These are phyloP conservation scores for Pythium apleroticum DNA, from an alignment of 352 stramenopile species.

Conservation along the genomic window DNA sequence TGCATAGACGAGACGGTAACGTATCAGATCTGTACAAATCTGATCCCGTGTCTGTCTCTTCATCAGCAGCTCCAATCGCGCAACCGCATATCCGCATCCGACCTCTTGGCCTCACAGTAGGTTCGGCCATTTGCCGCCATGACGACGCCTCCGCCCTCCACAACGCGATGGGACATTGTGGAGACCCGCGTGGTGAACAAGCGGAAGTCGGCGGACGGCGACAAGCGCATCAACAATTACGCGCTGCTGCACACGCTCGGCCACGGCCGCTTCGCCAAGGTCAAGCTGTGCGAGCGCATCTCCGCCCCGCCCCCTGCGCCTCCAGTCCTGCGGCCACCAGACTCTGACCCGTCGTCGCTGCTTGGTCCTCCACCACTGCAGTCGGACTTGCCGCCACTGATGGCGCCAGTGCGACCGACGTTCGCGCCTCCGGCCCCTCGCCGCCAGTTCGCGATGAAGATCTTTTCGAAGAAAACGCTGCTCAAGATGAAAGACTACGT, in stretches of 20 bases:
- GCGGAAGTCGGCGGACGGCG: constrained; percentile 44
- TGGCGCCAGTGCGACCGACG: constrained; percentile 8
- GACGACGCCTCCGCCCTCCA: constrained; percentile 10
- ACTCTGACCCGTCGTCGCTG: neutral
- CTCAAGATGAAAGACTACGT: constrained; percentile 81
- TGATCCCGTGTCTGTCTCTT: constrained; percentile 3
- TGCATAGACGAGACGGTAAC: neutral
- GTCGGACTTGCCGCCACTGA: constrained; percentile 6
- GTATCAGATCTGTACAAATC: neutral
- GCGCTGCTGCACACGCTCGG: constrained; percentile 63
- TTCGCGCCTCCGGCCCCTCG: constrained; percentile 20
- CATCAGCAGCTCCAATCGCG: constrained; percentile 2
- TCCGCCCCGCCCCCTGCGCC: neutral
- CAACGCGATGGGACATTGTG: constrained; percentile 61
- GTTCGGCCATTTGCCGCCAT: neutral
- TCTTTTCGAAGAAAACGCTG: constrained; percentile 79
- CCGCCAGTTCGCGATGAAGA: constrained; percentile 80
- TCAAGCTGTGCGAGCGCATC: constrained; percentile 80
- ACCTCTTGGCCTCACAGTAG: too few species aligned
- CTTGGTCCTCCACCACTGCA: constrained; percentile 1
- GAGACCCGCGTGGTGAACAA: constrained; percentile 55
- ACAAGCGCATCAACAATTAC: constrained; percentile 85
- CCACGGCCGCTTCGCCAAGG: constrained; percentile 81
- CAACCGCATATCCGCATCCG: neutral
- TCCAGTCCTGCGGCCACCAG: neutral